Conservation (phyloP, 331 rosid species). For the Quercus phellos region DNA sequence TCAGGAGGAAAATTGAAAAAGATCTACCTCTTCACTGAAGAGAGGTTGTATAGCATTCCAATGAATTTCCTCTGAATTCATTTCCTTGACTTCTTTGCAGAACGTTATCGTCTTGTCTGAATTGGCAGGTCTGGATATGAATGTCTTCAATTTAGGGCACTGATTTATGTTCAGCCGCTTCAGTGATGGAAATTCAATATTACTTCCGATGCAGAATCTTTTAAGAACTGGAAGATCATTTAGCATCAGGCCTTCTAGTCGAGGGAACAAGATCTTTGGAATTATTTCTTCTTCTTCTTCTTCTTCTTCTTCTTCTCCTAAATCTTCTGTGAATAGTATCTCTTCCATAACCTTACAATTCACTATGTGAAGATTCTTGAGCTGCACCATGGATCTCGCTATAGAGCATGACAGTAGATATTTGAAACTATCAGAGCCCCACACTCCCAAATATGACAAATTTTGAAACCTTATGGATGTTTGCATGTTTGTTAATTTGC, state of each 20-base stretch:
- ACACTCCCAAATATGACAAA: conserved; percentile 7
- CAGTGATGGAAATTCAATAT: background rate
- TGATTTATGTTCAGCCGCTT: accelerated
- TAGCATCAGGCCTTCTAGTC: too few species aligned
- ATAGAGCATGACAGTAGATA: conserved; percentile 5
- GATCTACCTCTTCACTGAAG: background rate
- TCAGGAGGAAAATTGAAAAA: background rate
- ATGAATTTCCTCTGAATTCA: background rate
- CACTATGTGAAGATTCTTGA: conserved; percentile 23
- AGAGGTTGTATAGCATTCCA: background rate
- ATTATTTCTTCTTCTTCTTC: background rate
- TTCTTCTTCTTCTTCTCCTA: background rate
- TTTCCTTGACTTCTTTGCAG: background rate
- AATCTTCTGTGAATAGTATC: background rate
- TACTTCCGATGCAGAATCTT: background rate
- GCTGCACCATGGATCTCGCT: conserved; percentile 1
- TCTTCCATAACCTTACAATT: conserved; percentile 18
- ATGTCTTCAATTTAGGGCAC: background rate
- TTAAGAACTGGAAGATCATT: background rate
- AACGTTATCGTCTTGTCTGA: background rate
- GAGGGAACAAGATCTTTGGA: background rate
- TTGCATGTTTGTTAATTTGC: background rate
- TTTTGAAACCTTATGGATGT: conserved; percentile 4
- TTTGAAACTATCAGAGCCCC: background rate
- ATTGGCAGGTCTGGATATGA: background rate